phyloP scores from a whole-genome alignment of 1,139 yeast species.

The Nakaseomyces nivariensis region DNA sequence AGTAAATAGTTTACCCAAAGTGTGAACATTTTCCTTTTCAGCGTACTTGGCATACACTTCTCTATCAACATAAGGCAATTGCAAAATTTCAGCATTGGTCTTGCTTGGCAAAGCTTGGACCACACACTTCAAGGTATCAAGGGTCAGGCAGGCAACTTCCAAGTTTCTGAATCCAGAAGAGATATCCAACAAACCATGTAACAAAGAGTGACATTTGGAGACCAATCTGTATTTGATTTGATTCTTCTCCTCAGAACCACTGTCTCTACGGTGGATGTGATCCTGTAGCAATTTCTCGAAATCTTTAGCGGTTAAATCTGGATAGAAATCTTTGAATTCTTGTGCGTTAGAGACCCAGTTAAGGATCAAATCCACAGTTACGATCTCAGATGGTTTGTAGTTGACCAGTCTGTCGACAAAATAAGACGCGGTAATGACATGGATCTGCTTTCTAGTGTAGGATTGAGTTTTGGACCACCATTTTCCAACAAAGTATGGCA shows the following conservation, averaged over 20 bases:
- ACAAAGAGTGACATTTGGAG: conserved; percentile 52
- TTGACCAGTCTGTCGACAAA: conserved; percentile 58
- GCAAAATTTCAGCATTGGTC: conserved; percentile 58
- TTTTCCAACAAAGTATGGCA: conserved; percentile 69
- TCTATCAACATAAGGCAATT: conserved; percentile 63
- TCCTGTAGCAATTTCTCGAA: conserved; percentile 43
- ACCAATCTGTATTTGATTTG: conserved; percentile 46
- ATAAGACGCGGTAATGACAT: conserved; percentile 68
- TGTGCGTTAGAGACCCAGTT: conserved; percentile 53
- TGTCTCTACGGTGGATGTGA: conserved; percentile 47
- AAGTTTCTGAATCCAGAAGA: conserved; percentile 69
- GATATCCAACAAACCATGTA: conserved; percentile 70
- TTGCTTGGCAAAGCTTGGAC: conserved; percentile 65
- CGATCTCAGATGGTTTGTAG: conserved; percentile 67
- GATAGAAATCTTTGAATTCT: conserved; percentile 45
- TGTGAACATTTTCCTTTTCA: conserved; percentile 39
- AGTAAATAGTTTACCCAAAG: conserved; percentile 59
- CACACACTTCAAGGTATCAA: conserved; percentile 62
- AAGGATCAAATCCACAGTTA: conserved; percentile 48
- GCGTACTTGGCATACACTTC: conserved; percentile 28
- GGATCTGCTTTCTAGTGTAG: conserved; percentile 75
- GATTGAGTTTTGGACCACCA: conserved; percentile 89
- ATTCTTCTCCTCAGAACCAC: conserved; percentile 30
- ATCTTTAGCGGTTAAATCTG: conserved; percentile 37
- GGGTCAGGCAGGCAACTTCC: conserved; percentile 51